Conservation (phyloP, 495 filamentous ascomycete species). For the Aspergillus bridgeri region DNA sequence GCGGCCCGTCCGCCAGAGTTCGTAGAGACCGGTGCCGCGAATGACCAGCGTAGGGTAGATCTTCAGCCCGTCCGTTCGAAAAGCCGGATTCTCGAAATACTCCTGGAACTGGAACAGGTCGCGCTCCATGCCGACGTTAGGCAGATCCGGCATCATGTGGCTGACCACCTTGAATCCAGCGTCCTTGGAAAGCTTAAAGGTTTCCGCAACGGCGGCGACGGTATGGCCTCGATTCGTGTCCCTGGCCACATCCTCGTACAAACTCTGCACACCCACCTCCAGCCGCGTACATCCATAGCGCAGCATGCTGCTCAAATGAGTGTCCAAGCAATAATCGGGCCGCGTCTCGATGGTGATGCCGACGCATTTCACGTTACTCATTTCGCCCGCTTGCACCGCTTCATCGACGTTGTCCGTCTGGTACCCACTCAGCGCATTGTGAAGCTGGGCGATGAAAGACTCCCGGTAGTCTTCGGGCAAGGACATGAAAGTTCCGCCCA, state of each 20-base stretch:
- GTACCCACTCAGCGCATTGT: slow-evolving; percentile 94
- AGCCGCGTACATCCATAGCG: slow-evolving; percentile 93
- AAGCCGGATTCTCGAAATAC: slow-evolving; percentile 95
- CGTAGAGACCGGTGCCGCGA: slow-evolving; percentile 93
- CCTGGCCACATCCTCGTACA: slow-evolving; percentile 97
- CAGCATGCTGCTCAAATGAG: slow-evolving; percentile 89
- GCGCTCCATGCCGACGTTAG: slow-evolving; percentile 97
- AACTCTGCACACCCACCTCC: slow-evolving; percentile 91
- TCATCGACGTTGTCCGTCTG: slow-evolving; percentile 90
- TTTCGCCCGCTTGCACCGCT: slow-evolving; percentile 84
- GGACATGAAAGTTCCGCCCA: slow-evolving; percentile 99
- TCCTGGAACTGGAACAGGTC: slow-evolving; percentile 95
- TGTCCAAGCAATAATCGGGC: slow-evolving; percentile 92
- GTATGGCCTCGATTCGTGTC: slow-evolving; percentile 98
- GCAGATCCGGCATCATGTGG: slow-evolving; percentile 99
- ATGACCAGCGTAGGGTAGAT: slow-evolving; percentile 98
- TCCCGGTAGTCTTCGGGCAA: slow-evolving; percentile 83
- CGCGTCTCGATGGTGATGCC: slow-evolving; percentile 98
- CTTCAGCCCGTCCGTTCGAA: slow-evolving; percentile 96
- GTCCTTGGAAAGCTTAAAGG: slow-evolving; percentile 92
- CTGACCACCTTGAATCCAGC: slow-evolving; percentile 98
- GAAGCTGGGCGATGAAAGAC: slow-evolving; percentile 88
- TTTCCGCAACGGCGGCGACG: slow-evolving; percentile 89
- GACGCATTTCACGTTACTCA: slow-evolving; percentile 94
- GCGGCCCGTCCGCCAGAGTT: slow-evolving; percentile 92